Evolutionary conservation across 441 rosid species (phyloP).

Genomic region (Gossypium armourianum): DNA sequence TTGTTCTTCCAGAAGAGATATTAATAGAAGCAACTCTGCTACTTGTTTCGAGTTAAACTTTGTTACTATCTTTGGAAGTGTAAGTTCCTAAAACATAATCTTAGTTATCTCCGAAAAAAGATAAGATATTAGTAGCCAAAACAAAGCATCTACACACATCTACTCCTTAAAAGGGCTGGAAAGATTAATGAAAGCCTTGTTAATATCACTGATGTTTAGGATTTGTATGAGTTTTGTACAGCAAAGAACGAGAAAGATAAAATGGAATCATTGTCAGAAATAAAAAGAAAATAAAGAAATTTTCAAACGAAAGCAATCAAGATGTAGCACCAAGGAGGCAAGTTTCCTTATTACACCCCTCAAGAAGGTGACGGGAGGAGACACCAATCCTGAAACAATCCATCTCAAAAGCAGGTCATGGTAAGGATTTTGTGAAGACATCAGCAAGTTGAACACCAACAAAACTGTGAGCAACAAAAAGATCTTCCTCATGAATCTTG

Average conservation of each 20-base stretch:
- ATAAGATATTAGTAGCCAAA: background rate
- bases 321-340: background rate
- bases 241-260: background rate
- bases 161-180: background rate
- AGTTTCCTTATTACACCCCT: background rate
- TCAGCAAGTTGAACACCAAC: background rate
- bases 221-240: background rate
- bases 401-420: background rate
- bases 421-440: background rate
- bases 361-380: background rate
- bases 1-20: background rate
- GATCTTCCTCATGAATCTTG: background rate
- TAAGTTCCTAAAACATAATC: background rate
- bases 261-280: background rate
- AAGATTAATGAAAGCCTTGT: background rate
- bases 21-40: background rate
- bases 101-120: background rate
- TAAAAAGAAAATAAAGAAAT: background rate
- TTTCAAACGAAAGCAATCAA: background rate
- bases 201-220: background rate
- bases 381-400: background rate
- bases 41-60: background rate
- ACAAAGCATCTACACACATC: background rate
- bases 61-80: background rate
- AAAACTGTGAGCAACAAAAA: background rate